Evolutionary conservation across 2,329 filamentous ascomycete genomes (phyloP), one percentile per base, ranked within the genome.

Genomic region (Fusarium sp.): DNA sequence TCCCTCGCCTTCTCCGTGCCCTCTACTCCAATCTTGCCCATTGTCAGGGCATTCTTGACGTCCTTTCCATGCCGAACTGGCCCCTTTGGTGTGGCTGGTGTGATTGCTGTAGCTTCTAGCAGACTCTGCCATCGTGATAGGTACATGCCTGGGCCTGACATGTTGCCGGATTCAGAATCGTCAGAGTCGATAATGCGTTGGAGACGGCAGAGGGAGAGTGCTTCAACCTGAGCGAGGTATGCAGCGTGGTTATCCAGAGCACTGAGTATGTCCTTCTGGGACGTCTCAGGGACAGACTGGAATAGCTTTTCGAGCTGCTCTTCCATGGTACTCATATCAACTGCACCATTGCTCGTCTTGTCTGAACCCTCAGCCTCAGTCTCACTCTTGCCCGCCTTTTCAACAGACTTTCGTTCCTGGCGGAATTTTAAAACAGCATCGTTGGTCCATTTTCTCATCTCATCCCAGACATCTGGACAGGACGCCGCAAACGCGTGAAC

Each of bases 61-160:
- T 88, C 85, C 32, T 78, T 82, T 15, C 87, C 87, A 9, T 66
- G 74, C 1, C 90, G 82, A 1, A 89, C 76, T 2, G 81, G 79
- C 0, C 89, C 89, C 2, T 77, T 73, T 0, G 81, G 76, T 2
- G 78, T 81, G 0, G 80, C 83, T 0, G 92, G 90, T 2, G 90
- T 91, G 62, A 94, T 88, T 44, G 83, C 76, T 0, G 91, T 92
- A n/a, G 83, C 80, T 73, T 94, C 89, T 4, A 94, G 81, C 8
- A 94, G 80, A 1, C 85, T 81, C 74, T 93, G 89, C 91, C 92
- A 94, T 48, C 88, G 85, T 2, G 86, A 83, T 23, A 94, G 84
- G 73, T 91, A 94, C 45, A 91, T 86, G 2, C 92, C 92, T 0
- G 92, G 91, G 0, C 91, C 91, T 23, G 82, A 83, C 52, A 85